Conservation (phyloP, 441 rosid genomes). For the Erodium trifolium region DNA sequence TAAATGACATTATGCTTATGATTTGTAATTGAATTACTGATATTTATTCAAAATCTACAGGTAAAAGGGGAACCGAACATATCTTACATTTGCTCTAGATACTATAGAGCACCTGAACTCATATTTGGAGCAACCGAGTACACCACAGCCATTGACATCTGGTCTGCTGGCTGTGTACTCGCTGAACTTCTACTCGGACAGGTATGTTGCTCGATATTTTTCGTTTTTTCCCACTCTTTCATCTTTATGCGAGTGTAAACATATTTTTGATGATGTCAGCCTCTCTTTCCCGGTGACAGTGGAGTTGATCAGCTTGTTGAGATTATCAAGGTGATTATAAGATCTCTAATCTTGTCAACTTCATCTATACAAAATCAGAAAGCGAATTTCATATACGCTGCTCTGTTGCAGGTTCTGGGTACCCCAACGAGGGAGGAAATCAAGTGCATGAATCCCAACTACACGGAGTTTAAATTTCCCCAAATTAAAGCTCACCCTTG, state of each 20-base stretch:
- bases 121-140: conserved; percentile 95
- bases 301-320: conserved; percentile 98
- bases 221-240: not conserved
- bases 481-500: no score
- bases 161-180: conserved; percentile 95
- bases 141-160: conserved; percentile 87
- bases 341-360: not conserved
- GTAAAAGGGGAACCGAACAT: no score
- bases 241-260: not conserved
- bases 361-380: no score
- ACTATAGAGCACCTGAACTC: conserved; percentile 13
- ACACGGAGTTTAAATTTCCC: conserved; percentile 65
- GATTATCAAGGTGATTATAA: conserved; percentile 63
- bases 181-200: conserved; percentile 95
- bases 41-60: conserved; percentile 11
- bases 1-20: not conserved
- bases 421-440: conserved; percentile 97
- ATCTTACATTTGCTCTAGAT: no score
- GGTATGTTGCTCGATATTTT: conserved; percentile 26
- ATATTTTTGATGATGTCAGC: conserved; percentile 25
- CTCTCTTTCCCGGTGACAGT: conserved; percentile 80
- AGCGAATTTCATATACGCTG: not conserved
- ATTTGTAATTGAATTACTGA: conserved; percentile 4
- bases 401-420: conserved; percentile 62
- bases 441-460: conserved; percentile 97